Evolutionary conservation across 164 flowering plant genomes (phyloP).

Genomic region (Vitis rotundifolia): DNA sequence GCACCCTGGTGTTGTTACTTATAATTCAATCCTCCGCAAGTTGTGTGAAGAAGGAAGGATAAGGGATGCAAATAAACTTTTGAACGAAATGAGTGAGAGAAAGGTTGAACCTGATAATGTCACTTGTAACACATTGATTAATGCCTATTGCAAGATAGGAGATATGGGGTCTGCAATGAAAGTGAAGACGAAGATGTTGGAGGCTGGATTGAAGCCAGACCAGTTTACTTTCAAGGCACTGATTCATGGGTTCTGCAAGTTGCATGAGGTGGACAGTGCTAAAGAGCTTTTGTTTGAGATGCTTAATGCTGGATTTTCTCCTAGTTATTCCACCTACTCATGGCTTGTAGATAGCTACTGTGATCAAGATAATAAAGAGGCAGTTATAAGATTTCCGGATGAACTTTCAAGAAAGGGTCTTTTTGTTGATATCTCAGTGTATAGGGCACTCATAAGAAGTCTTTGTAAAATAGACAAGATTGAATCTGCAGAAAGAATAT

Average conservation of each 20-base stretch:
- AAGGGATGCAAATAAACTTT: slow-evolving; percentile 65
- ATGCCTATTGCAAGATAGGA: slow-evolving; percentile 89
- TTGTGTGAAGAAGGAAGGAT: slow-evolving; percentile 77
- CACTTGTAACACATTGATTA: slow-evolving; percentile 91
- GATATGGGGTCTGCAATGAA: slow-evolving; percentile 76
- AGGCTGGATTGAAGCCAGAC: slow-evolving; percentile 62
- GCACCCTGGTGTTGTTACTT: slow-evolving; percentile 65
- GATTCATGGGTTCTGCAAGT: slow-evolving; percentile 87
- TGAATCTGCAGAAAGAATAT: slow-evolving; percentile 59
- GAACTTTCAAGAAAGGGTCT: slow-evolving; percentile 56
- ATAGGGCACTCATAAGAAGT: slow-evolving; percentile 76
- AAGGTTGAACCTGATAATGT: slow-evolving; percentile 76
- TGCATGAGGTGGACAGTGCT: slow-evolving; percentile 58
- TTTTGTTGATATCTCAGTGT: slow-evolving; percentile 54
- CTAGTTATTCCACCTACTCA: slow-evolving; percentile 68
- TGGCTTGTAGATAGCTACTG: slow-evolving; percentile 89
- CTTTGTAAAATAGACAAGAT: slow-evolving; percentile 65
- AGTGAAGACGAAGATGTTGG: slow-evolving; percentile 72
- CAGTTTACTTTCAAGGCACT: slow-evolving; percentile 76
- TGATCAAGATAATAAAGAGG: slow-evolving; percentile 45
- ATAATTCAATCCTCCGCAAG: slow-evolving; percentile 78
- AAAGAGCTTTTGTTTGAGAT: slow-evolving; percentile 64
- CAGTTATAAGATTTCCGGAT: slow-evolving; percentile 46
- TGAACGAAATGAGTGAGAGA: slow-evolving; percentile 78
- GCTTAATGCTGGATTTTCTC: slow-evolving; percentile 77